Conservation (phyloP, 352 stramenopile genomes). For the Pythium rhizo-oryzae region DNA sequence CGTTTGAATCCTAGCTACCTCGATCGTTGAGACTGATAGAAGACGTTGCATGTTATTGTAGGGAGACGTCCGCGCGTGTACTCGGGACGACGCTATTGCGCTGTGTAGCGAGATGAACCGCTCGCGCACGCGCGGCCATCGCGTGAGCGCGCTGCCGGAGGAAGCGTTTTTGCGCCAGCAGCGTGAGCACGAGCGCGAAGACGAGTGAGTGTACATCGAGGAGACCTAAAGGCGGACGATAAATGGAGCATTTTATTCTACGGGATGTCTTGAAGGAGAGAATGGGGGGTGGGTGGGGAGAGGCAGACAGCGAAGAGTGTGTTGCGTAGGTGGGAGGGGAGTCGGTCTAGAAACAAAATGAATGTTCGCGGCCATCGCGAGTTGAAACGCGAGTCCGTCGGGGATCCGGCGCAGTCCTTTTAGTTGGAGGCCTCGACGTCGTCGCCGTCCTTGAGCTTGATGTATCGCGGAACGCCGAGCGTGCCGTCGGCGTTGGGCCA, state of each 20-base stretch:
- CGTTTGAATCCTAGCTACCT: neutral
- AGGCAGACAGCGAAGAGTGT: neutral
- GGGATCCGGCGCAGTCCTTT: neutral
- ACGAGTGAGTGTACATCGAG: neutral
- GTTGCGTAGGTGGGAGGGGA: neutral
- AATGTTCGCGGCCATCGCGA: neutral
- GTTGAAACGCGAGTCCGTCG: neutral
- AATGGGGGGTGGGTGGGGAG: neutral
- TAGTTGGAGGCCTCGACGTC: constrained; percentile 36
- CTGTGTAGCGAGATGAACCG: constrained; percentile 52
- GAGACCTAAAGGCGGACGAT: neutral
- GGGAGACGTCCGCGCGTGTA: constrained; percentile 46
- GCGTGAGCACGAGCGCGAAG: neutral
- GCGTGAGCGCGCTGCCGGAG: constrained; percentile 46
- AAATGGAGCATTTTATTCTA: constrained; percentile 35
- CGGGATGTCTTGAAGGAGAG: constrained; percentile 16
- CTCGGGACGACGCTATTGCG: constrained; percentile 55
- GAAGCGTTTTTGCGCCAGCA: constrained; percentile 49
- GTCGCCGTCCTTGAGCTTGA: constrained; percentile 69
- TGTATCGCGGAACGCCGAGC: constrained; percentile 87
- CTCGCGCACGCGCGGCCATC: constrained; percentile 47
- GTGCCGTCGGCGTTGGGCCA: constrained; percentile 87
- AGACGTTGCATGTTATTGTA: constrained; percentile 16
- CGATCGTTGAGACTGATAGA: neutral
- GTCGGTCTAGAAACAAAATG: constrained; percentile 26